Conservation (phyloP, 441 rosid genomes). For the Lepidium campestre region DNA sequence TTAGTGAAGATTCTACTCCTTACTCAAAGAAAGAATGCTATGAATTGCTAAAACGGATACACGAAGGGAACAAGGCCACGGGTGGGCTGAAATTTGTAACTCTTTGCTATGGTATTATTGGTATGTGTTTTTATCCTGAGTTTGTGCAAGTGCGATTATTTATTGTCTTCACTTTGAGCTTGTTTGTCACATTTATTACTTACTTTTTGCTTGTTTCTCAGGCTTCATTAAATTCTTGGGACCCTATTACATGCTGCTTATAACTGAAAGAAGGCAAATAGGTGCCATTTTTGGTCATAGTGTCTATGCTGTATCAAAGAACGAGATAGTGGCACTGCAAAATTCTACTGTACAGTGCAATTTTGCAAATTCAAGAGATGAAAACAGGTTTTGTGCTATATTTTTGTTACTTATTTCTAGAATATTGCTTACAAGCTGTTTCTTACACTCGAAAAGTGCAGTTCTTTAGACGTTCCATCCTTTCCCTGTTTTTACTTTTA, state of each 20-base stretch:
- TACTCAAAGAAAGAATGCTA: constrained; percentile 69
- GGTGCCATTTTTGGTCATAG: constrained; percentile 83
- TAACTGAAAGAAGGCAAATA: constrained; percentile 76
- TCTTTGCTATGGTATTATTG: constrained; percentile 85
- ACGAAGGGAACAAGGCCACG: constrained; percentile 82
- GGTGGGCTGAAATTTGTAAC: constrained; percentile 85
- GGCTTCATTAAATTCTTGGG: constrained; percentile 90
- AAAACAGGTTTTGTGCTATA: constrained; percentile 58
- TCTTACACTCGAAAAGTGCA: not conserved
- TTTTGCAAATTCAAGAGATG: constrained; percentile 45
- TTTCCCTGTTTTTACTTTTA: not conserved
- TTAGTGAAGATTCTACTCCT: constrained; percentile 70
- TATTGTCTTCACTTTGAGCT: not conserved
- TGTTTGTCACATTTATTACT: not conserved
- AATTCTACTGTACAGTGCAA: constrained; percentile 44
- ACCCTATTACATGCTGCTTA: constrained; percentile 93
- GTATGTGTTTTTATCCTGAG: constrained; percentile 37
- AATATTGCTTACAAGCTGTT: not conserved
- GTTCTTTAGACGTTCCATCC: not conserved
- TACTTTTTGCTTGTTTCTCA: constrained; percentile 29
- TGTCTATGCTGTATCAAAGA: constrained; percentile 74
- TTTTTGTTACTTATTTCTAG: not conserved
- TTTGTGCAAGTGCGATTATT: not conserved
- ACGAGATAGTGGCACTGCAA: constrained; percentile 72
- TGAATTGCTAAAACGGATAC: constrained; percentile 71